Base-by-base conservation (phyloP, 2,329 filamentous ascomycete species). In the Pseudogymnoascus sp. region DNA sequence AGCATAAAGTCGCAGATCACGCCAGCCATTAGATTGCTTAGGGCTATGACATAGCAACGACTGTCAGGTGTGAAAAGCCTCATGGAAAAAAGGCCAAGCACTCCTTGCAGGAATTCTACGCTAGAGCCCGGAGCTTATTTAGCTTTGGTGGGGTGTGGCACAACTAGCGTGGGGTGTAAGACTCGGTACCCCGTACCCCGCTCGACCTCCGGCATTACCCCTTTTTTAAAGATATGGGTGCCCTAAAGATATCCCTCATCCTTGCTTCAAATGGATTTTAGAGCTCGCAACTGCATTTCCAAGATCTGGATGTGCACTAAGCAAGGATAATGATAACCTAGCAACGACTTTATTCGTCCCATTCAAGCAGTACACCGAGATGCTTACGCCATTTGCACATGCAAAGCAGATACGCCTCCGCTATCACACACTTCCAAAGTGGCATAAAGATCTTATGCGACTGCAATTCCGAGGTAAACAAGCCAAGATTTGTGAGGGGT, bases 381-480 rank as follows among this genome's bases (percentile, higher is more conserved):
- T 46, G 21, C 42, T 46, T n/a, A 12, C 25, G 4, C 46, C 25
- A 16, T 53, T 53, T 28, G 8, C 46, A 53, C 14, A 68, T 70
- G 59, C 67, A 67, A 63, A 64, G 65, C 10, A 68, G 61, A 16
- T 67, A 66, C 46, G 66, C 66, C 6, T 34, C 62, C 11, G 67
- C 67, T 5, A 64, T 67, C 7, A 62, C 66, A 16, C 67, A 70
- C 42, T 11, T 68, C 10, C 59, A 66, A 56, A 68, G 66, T 37
- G 68, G 68, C 5, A 62, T 42, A 5, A 69, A 68, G 46, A 69
- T 70, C 5, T 53, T 70, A 11, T 60, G 64, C 21, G 67, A 69
- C 8, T 53, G 46, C 14, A 16, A 53, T 31, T 53, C 14, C 46
- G 46, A 53, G 21, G 25, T 11, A 31, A 40, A 40, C n/a, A 16